phyloP scores from a whole-genome alignment of 2,329 filamentous ascomycete genomes.

The Kalaharituber pfeilii region DNA sequence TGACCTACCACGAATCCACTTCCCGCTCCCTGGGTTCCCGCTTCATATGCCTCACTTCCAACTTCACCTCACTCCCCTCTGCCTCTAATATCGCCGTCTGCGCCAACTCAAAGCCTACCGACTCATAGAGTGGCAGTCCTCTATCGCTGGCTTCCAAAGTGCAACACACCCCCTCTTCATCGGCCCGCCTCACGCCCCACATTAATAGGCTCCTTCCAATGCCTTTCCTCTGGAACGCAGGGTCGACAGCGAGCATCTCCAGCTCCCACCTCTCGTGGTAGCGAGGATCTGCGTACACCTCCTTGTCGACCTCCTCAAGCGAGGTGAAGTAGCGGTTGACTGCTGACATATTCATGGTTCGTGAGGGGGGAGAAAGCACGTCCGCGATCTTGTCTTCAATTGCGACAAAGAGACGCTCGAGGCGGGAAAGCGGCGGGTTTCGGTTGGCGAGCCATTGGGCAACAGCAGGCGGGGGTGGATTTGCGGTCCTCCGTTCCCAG shows the following conservation, averaged over 20 bases:
- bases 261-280: background rate
- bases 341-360: background rate
- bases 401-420: background rate
- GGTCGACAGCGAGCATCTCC: background rate
- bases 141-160: background rate
- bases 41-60: background rate
- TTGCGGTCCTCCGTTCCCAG: background rate
- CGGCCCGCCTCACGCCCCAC: background rate
- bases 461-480: background rate
- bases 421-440: too few relatives aligned
- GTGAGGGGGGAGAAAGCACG: background rate
- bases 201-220: background rate
- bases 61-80: background rate
- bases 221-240: background rate
- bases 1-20: too few relatives aligned
- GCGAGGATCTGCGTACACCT: background rate
- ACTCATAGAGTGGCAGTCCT: background rate
- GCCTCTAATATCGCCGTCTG: background rate
- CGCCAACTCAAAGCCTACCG: background rate
- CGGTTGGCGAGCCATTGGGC: too few relatives aligned
- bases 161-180: background rate
- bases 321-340: background rate
- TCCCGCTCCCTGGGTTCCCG: background rate
- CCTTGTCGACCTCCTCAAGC: background rate
- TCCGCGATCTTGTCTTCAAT: background rate